These are phyloP conservation scores for Hemileia vastatrix DNA, from an alignment of 1,284 basidiomycete genomes.

Conservation along the genomic window DNA sequence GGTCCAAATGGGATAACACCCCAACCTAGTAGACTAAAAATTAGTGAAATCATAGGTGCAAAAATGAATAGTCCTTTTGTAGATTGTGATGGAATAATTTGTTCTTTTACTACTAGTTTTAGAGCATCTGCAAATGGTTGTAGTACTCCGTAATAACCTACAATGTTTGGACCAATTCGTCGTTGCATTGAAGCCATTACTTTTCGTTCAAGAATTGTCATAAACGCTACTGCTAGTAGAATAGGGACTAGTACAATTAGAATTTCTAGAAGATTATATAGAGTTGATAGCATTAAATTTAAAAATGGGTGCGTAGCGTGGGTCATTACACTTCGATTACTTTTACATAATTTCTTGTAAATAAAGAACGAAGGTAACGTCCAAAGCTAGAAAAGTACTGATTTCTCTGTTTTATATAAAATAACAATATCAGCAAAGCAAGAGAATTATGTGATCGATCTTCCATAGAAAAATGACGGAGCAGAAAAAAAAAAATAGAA, in stretches of 20 bases:
- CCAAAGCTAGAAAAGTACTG: too few relatives aligned
- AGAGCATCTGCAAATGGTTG: constrained; percentile 44
- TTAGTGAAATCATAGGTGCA: constrained; percentile 42
- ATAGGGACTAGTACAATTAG: constrained; percentile 45
- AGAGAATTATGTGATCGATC: too few relatives aligned
- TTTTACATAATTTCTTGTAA: too few relatives aligned
- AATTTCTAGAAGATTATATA: constrained; percentile 44
- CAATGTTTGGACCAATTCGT: constrained; percentile 40
- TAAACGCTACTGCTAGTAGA: constrained; percentile 43
- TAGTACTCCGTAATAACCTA: constrained; percentile 42
- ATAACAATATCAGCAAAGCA: too few relatives aligned
- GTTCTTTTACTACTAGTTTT: constrained; percentile 44
- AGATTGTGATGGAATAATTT: constrained; percentile 41
- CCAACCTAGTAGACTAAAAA: constrained; percentile 45
- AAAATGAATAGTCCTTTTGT: constrained; percentile 43
- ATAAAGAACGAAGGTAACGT: too few relatives aligned
- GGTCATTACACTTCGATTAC: too few relatives aligned
- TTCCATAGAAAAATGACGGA: too few relatives aligned
- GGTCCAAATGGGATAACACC: constrained; percentile 43
- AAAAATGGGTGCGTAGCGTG: too few relatives aligned
- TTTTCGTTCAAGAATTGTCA: constrained; percentile 45
- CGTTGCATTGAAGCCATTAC: constrained; percentile 44
- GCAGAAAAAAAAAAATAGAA: too few relatives aligned
- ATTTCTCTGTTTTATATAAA: too few relatives aligned
- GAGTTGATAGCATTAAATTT: constrained; percentile 36